Conservation (phyloP, 495 filamentous ascomycete species). For the Venustampulla echinocandica region DNA sequence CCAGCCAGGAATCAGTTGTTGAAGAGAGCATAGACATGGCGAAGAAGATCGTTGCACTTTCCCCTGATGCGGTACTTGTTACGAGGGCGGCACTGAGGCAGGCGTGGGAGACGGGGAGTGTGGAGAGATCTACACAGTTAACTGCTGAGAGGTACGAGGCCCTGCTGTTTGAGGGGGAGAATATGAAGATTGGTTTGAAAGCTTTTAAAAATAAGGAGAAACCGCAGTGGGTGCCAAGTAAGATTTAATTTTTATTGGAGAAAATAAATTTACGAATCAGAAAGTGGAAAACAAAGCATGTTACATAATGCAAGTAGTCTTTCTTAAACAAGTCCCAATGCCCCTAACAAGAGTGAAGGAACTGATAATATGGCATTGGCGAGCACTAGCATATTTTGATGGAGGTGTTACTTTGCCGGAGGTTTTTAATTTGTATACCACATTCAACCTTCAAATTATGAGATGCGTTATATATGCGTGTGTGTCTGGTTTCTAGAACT, state of each 20-base stretch:
- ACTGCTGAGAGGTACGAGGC: conserved; percentile 47
- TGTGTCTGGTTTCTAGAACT: no score
- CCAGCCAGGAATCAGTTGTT: conserved; percentile 35
- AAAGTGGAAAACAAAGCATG: no score
- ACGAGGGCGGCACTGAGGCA: conserved; percentile 56
- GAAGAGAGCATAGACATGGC: conserved; percentile 45
- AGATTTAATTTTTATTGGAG: conserved; percentile 14
- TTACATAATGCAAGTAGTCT: no score
- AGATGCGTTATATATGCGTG: no score
- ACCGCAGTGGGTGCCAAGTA: conserved; percentile 45
- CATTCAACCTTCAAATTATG: no score
- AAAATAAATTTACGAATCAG: no score
- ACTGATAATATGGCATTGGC: no score
- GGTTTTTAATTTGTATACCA: no score
- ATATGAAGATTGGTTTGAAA: conserved; percentile 57
- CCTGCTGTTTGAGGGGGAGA: conserved; percentile 44
- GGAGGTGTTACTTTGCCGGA: no score
- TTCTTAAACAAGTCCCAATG: no score
- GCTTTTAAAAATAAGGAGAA: conserved; percentile 59
- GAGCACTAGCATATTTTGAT: no score
- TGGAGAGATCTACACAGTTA: conserved; percentile 51
- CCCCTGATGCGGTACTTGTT: conserved; percentile 67
- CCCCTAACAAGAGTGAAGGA: no score
- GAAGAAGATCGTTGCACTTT: conserved; percentile 47
- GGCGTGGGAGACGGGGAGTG: conserved; percentile 52